Evolutionary conservation across 2,329 filamentous ascomycete species (phyloP), one percentile per base, ranked within the genome.

Genomic region (Fusarium nematophilum): DNA sequence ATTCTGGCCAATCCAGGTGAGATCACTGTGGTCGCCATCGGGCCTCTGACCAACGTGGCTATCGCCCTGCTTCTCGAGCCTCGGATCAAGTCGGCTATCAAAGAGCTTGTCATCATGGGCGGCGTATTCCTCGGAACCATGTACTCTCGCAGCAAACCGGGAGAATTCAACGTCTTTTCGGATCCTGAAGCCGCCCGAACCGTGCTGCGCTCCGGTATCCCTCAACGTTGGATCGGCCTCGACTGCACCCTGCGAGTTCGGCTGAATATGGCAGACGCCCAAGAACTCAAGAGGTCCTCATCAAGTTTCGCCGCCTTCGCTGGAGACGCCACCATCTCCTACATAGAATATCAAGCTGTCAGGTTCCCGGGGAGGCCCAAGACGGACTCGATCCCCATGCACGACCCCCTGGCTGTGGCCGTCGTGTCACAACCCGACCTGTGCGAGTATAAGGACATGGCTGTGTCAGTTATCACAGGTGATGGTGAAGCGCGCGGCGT

Each of bases 91-190:
- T 25, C 53, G 23, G 36, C 48, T 1, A 37, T 57, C 9, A 57
- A 52, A 25, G 53, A 57, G 14, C 53, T 57, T 11, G 53, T 57
- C 27, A 57, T 57, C 15, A 57, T 57, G 53, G 53, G 53, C 5
- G 53, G 53, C 9, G 25, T 43, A 23, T 57, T 57, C 38, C 38
- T 45, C 47, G 47, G 47, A 14, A 51, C 30, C 31, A 57, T 51
- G 25, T 43, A 44, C 31, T 30, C 33, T 4, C 38, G 40, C n/a
- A 14, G 25, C 25, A 57, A 57, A 30, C 53, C 53, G 9, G 53
- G 53, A 14, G 53, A 57, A 34, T 52, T 51, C 30, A 57, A 57
- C 21, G 53, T 57, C 38, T 57, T 57, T 15, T 46, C 53, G 1
- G 53, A 57, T n/a, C 53, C 53, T 13, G 53, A 57, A 27, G 53